Percentiles rank a stretch among this genome's conserved stretches.
Evolutionary conservation across 192 early-diverging fungal genomes (phyloP).

Genomic region (Phlyctochytrium arcticum): DNA sequence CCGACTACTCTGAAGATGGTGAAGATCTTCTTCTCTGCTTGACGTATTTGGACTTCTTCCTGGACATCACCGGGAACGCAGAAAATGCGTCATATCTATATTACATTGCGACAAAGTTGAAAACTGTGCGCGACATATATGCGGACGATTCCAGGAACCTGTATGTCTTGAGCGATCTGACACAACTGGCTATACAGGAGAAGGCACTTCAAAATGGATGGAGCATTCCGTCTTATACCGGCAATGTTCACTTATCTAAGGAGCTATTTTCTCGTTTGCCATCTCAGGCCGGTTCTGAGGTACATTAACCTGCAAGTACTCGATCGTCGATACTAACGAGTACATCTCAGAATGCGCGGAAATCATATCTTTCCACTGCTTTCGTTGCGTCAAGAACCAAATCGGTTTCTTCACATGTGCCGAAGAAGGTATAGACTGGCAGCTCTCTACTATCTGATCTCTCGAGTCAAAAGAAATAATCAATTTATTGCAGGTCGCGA

Average conservation of each 20-base stretch:
- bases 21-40: conserved; percentile 32
- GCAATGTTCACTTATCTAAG: conserved; percentile 56
- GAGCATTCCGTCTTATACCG: conserved; percentile 76
- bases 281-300: conserved; percentile 22
- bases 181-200: conserved; percentile 74
- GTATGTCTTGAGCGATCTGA: conserved; percentile 80
- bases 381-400: too few relatives aligned
- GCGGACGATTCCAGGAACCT: conserved; percentile 54
- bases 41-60: conserved; percentile 81
- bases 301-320: too few relatives aligned
- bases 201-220: conserved; percentile 70
- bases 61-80: conserved; percentile 68
- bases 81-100: conserved; percentile 86
- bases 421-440: too few relatives aligned
- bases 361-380: conserved; percentile 35
- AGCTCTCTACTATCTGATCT: too few relatives aligned
- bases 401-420: too few relatives aligned
- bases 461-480: too few relatives aligned
- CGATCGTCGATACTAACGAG: too few relatives aligned
- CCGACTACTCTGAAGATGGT: conserved; percentile 61
- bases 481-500: too few relatives aligned
- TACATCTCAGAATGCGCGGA: conserved; percentile 38
- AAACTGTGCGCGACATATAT: conserved; percentile 63
- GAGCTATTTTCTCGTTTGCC: conserved; percentile 62
- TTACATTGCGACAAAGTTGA: conserved; percentile 68